Evolutionary conservation across 2,329 filamentous ascomycete species (phyloP), one percentile per base, ranked within the genome.

Genomic region (Madurella fahalii): DNA sequence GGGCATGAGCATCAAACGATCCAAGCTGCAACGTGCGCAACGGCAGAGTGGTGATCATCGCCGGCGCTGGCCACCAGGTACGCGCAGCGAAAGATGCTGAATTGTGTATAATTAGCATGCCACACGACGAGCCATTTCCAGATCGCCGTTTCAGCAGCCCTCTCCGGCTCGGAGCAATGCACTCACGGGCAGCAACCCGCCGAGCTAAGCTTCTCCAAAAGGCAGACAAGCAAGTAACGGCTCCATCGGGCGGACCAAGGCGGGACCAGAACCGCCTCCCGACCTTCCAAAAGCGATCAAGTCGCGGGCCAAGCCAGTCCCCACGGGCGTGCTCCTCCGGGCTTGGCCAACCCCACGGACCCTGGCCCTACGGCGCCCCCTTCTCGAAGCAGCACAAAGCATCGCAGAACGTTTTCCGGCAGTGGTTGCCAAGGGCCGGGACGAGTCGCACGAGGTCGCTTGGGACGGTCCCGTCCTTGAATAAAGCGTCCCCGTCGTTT

Each of bases 21-120:
- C 53, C 54, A 59, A 57, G 47, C 20, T 37, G 25, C 18, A 31
- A 15, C 18, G 32, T 30, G 34, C 43, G 31, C 15, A 41, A 52
- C 18, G 43, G 40, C 44, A 15, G 34, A 47, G 34, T 42, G 43
- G 40, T 53, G 37, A 40, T 13, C 50, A 41, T 47, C 30, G 17
- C 18, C 18, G 30, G 7, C 17, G 17, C 18, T 47, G 15, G 9
- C 11, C 15, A 18, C n/a, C 16, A 13, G 44, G 2, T 16, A 18
- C 44, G 1, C 25, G 16, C 25, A n/a, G 9, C 4, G 4, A 25
- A 25, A 25, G 25, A 25, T 7, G 25, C 25, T 7, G 25, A 25
- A 25, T 25, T 3, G 25, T 25, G 3, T 25, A 25, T 25, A 25
- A 25, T 25, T 25, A 25, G 25, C 25, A 25, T 25, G 25, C 34